phyloP scores from a whole-genome alignment of 257 asterid genomes.

The Marsdenia floribunda region DNA sequence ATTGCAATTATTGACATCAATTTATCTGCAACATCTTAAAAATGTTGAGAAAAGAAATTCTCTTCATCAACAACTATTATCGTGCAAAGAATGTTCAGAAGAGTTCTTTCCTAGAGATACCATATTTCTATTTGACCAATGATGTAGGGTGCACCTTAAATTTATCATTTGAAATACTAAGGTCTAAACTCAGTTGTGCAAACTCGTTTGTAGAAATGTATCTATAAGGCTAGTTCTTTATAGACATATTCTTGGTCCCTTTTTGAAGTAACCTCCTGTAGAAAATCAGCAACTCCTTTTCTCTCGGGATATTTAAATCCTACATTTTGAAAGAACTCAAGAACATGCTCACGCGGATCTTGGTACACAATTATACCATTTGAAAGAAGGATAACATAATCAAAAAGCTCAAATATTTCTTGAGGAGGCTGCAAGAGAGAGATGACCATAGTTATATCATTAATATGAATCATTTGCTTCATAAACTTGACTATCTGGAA shows the following conservation, averaged over 20 bases:
- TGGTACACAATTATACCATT: slow-evolving; percentile 71
- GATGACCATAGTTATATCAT: too few relatives aligned
- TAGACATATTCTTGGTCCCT: slow-evolving; percentile 71
- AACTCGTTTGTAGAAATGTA: slow-evolving; percentile 53
- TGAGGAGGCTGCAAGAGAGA: slow-evolving; percentile 79
- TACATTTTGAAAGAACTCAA: slow-evolving; percentile 49
- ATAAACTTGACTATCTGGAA: slow-evolving; percentile 64
- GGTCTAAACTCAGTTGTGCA: slow-evolving; percentile 35
- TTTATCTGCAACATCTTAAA: slow-evolving; percentile 68
- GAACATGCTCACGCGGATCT: slow-evolving; percentile 66
- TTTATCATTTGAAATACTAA: slow-evolving; percentile 59
- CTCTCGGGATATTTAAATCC: slow-evolving; percentile 85
- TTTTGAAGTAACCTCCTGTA: too few relatives aligned
- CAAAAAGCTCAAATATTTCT: slow-evolving; percentile 63
- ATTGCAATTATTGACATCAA: slow-evolving; percentile 56
- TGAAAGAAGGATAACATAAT: slow-evolving; percentile 67
- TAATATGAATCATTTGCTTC: slow-evolving; percentile 82
- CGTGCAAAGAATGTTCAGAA: slow-evolving; percentile 57
- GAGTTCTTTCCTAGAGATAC: slow-evolving; percentile 62
- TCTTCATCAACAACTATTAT: slow-evolving; percentile 75
- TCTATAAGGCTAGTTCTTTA: slow-evolving; percentile 40
- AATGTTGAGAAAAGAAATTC: slow-evolving; percentile 52
- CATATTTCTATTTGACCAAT: slow-evolving; percentile 63
- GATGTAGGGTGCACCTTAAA: slow-evolving; percentile 62
- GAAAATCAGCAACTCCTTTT: slow-evolving; percentile 81